Evolutionary conservation across 495 filamentous ascomycete genomes (phyloP).

Genomic region (Xylaria longipes): DNA sequence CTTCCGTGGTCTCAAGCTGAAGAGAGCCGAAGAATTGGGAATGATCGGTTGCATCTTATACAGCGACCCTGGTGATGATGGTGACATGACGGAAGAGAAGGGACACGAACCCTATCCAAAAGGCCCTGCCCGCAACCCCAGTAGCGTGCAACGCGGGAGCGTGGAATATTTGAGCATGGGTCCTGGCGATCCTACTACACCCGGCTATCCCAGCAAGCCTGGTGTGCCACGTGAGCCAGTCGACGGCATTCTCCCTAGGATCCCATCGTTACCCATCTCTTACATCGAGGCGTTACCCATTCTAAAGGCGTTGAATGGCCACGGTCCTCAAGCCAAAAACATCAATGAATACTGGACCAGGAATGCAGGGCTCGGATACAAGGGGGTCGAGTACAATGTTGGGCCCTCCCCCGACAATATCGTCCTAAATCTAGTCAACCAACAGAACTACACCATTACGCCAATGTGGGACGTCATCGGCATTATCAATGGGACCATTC

Average conservation of each 20-base stretch:
- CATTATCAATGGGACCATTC: constrained; percentile 87
- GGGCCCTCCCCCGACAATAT: constrained; percentile 82
- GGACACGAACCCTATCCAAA: constrained; percentile 82
- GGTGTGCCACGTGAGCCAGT: constrained; percentile 80
- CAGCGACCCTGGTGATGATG: constrained; percentile 89
- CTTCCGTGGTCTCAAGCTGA: constrained; percentile 92
- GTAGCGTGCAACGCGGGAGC: constrained; percentile 91
- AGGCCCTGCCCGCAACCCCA: constrained; percentile 86
- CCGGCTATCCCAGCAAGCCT: constrained; percentile 92
- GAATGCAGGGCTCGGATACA: constrained; percentile 75
- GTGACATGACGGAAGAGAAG: constrained; percentile 77
- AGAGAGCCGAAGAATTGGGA: constrained; percentile 88
- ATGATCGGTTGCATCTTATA: constrained; percentile 89
- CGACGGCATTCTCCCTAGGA: constrained; percentile 72
- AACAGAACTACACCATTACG: constrained; percentile 87
- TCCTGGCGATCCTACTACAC: constrained; percentile 78
- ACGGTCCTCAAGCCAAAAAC: constrained; percentile 78
- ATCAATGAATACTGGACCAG: constrained; percentile 75
- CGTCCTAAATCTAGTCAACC: constrained; percentile 81
- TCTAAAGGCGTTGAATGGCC: constrained; percentile 85
- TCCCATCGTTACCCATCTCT: constrained; percentile 92
- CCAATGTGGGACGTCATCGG: constrained; percentile 96
- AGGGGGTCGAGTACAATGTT: constrained; percentile 89
- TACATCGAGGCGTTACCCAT: constrained; percentile 86
- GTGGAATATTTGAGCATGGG: constrained; percentile 76